phyloP scores from a whole-genome alignment of 768 basidiomycete species.

The Psilocybe tampanensis region DNA sequence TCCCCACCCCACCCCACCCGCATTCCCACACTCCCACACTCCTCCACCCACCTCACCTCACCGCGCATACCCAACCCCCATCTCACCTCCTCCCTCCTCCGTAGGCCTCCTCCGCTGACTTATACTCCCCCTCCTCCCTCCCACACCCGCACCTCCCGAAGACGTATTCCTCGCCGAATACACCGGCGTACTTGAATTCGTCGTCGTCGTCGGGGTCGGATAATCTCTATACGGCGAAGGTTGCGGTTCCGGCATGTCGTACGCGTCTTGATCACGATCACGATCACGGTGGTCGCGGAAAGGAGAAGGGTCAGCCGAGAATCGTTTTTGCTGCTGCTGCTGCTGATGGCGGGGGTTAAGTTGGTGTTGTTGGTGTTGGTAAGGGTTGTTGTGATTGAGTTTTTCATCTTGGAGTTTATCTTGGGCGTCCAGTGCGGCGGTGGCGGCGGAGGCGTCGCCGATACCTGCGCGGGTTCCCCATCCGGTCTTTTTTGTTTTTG shows the following conservation, averaged over 20 bases:
- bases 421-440: constrained; percentile 58
- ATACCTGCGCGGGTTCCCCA: constrained; percentile 97
- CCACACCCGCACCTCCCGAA: too few species aligned
- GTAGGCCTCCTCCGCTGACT: constrained; percentile 25
- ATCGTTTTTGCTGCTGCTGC: background rate
- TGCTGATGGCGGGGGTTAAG: too few species aligned
- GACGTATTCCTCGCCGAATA: constrained; percentile 23
- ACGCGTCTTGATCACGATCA: too few species aligned
- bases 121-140: constrained; percentile 13
- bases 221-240: constrained; percentile 22
- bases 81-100: constrained; percentile 33
- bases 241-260: too few species aligned
- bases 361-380: constrained; percentile 30
- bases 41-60: constrained; percentile 6
- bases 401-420: constrained; percentile 35
- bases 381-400: constrained; percentile 22
- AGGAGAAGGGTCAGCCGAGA: constrained; percentile 25
- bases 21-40: background rate
- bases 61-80: constrained; percentile 40
- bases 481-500: too few species aligned
- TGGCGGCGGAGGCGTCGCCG: constrained; percentile 79
- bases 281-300: too few species aligned
- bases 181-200: constrained; percentile 20
- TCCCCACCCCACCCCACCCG: background rate
- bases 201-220: constrained; percentile 19